Percentiles rank a stretch among this genome's conserved stretches.
phyloP scores from a whole-genome alignment of 2,329 filamentous ascomycete genomes.

The Colletotrichum sp. region DNA sequence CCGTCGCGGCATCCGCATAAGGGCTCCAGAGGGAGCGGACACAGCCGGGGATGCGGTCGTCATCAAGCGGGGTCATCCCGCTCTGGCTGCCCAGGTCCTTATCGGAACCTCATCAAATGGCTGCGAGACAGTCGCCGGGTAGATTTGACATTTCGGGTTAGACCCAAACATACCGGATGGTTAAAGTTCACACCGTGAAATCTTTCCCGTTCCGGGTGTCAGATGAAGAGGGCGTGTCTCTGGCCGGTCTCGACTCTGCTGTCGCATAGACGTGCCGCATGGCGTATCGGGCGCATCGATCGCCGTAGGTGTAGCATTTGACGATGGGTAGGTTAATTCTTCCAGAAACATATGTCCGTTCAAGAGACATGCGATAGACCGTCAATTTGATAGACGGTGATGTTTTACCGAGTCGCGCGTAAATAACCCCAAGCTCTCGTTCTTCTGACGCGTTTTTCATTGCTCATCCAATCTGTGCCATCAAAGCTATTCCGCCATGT shows the following conservation, averaged over 20 bases:
- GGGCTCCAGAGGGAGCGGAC: neutral
- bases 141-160: conserved; percentile 15
- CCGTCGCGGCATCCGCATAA: neutral
- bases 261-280: neutral
- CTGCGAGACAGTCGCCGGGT: neutral
- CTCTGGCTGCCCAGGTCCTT: neutral
- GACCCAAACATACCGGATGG: neutral
- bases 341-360: neutral
- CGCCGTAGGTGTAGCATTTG: neutral
- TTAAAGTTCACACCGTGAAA: conserved; percentile 1
- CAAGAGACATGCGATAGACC: neutral
- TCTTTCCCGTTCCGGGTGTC: conserved; percentile 2
- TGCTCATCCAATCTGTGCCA: neutral
- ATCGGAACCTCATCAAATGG: neutral
- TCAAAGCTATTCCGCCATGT: neutral
- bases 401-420: neutral
- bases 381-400: neutral
- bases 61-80: conserved; percentile 19
- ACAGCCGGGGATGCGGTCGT: conserved; percentile 8
- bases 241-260: neutral
- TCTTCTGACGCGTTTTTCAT: neutral
- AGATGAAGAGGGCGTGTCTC: neutral
- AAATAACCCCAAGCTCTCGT: neutral
- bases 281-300: neutral
- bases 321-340: neutral